Conservation (phyloP, 805 yeast genomes). For the Suhomyces emberorum region DNA sequence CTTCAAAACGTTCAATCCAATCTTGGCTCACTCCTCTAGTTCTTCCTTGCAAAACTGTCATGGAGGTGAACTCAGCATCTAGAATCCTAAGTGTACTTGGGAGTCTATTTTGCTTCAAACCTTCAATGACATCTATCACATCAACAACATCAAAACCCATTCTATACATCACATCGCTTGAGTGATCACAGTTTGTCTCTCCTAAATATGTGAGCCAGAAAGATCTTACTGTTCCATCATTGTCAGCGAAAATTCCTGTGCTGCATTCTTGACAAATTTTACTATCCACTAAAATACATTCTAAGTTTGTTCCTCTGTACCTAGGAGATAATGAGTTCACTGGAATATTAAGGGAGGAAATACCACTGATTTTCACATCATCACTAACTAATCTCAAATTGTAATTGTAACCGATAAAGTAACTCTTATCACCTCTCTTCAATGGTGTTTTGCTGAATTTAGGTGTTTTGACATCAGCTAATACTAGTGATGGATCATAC, state of each 20-base stretch:
- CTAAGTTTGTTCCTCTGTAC: constrained; percentile 81
- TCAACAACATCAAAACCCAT: constrained; percentile 79
- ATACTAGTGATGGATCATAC: constrained; percentile 73
- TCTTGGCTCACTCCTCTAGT: constrained; percentile 83
- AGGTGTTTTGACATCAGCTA: constrained; percentile 71
- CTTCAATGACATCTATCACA: constrained; percentile 52
- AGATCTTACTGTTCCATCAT: constrained; percentile 77
- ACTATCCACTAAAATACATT: constrained; percentile 72
- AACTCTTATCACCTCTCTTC: constrained; percentile 69
- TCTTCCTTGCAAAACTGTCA: constrained; percentile 72
- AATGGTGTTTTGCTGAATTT: constrained; percentile 53
- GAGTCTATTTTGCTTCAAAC: constrained; percentile 45
- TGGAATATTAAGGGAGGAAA: constrained; percentile 72
- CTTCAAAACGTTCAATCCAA: constrained; percentile 72
- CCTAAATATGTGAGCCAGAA: constrained; percentile 85
- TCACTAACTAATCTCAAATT: constrained; percentile 67
- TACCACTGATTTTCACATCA: constrained; percentile 72
- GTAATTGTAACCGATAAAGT: constrained; percentile 79
- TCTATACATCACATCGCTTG: constrained; percentile 58
- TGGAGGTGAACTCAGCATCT: constrained; percentile 73
- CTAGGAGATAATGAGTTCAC: constrained; percentile 67
- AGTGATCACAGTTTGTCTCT: constrained; percentile 53
- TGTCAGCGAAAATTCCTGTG: constrained; percentile 74
- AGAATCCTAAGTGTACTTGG: constrained; percentile 61
- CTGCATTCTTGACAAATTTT: constrained; percentile 68